Evolutionary conservation across 495 filamentous ascomycete genomes (phyloP).

Genomic region (Darksidea phi): DNA sequence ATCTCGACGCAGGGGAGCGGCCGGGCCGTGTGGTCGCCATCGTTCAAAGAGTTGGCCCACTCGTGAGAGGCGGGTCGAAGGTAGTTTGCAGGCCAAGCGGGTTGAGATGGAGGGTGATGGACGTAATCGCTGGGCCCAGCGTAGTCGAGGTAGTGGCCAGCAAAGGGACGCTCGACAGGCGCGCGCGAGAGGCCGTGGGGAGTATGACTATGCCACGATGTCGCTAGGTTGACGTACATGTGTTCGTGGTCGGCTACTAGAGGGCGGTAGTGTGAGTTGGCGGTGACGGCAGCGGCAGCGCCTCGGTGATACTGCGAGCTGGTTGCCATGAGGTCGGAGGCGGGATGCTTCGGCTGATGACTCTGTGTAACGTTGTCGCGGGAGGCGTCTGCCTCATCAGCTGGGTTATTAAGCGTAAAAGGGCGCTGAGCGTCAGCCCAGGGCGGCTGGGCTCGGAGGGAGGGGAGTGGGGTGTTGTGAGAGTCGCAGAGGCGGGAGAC

Average conservation of each 20-base stretch:
- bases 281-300: too few relatives aligned
- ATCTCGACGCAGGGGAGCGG: neutral
- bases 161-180: neutral
- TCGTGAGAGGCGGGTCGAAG: neutral
- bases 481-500: neutral
- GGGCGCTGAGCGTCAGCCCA: neutral
- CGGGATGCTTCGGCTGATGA: neutral
- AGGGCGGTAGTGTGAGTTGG: constrained; percentile 1
- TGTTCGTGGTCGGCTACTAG: neutral
- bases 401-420: neutral
- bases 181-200: neutral
- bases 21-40: neutral
- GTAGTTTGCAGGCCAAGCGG: neutral
- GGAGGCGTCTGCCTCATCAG: neutral
- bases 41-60: neutral
- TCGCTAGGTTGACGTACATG: neutral
- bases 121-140: constrained; percentile 2
- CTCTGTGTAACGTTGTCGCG: neutral
- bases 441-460: constrained; percentile 2
- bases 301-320: neutral
- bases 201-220: neutral
- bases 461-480: neutral
- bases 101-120: neutral
- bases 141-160: neutral
- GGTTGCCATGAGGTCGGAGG: neutral